phyloP scores from a whole-genome alignment of 2,329 filamentous ascomycete genomes.

The Escovopsis weberi region DNA sequence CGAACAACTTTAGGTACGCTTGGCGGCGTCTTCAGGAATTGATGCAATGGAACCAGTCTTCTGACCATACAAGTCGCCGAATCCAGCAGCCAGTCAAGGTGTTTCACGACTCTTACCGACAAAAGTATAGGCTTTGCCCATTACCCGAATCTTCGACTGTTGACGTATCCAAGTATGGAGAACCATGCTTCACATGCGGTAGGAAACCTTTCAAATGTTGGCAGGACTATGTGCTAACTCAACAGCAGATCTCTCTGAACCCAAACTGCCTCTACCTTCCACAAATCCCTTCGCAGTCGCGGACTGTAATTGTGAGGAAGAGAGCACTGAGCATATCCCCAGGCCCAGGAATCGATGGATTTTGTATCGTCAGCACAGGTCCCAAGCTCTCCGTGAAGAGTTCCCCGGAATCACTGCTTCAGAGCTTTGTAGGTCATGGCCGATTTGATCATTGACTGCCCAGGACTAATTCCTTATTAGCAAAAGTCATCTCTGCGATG shows the following conservation, averaged over 20 bases:
- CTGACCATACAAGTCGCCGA: constrained; percentile 7
- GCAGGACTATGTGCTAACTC: not conserved
- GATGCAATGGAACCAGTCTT: too few relatives aligned
- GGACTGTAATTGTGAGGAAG: not conserved
- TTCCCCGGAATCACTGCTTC: constrained; percentile 14
- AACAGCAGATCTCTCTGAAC: constrained; percentile 4
- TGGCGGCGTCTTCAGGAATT: not conserved
- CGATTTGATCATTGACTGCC: not conserved
- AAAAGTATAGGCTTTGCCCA: constrained; percentile 15
- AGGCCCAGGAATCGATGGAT: constrained; percentile 20
- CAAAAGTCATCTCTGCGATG: constrained; percentile 12
- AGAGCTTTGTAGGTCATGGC: constrained; percentile 16
- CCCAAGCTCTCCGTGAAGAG: constrained; percentile 10
- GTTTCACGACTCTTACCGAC: constrained; percentile 10
- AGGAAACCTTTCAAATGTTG: not conserved
- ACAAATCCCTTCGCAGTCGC: not conserved
- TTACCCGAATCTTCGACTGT: constrained; percentile 6
- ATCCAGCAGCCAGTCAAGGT: constrained; percentile 14
- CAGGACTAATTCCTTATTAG: constrained; percentile 6
- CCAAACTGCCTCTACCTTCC: not conserved
- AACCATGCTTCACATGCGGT: constrained; percentile 11
- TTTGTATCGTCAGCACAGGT: constrained; percentile 18
- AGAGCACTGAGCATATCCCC: constrained; percentile 9
- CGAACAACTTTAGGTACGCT: constrained; percentile 14
- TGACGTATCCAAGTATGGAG: constrained; percentile 7